phyloP scores from a whole-genome alignment of 768 basidiomycete species.

The Goffeauzyma gilvescens region DNA sequence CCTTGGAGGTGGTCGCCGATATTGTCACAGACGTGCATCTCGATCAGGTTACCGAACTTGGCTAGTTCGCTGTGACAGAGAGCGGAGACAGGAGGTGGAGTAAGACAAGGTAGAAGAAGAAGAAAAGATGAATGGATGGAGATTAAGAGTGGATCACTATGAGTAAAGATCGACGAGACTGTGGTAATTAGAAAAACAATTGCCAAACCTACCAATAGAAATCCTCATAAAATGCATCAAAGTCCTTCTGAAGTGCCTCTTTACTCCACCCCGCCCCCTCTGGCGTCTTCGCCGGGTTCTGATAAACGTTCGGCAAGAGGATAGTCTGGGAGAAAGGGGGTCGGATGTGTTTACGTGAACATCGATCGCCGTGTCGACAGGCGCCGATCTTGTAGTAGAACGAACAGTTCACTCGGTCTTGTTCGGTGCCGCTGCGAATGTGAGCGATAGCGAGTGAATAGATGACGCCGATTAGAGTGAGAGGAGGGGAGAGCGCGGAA shows the following conservation, averaged over 20 bases:
- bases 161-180: background rate
- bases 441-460: slow-evolving; percentile 3
- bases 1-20: slow-evolving; percentile 98
- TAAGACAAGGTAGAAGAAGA: background rate
- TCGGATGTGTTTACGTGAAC: slow-evolving; percentile 93
- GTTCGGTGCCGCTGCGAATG: slow-evolving; percentile 33
- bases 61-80: slow-evolving; percentile 44
- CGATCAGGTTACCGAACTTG: slow-evolving; percentile 86
- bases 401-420: slow-evolving; percentile 80
- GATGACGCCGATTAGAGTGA: background rate
- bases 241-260: slow-evolving; percentile 39
- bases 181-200: background rate
- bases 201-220: slow-evolving; percentile 46
- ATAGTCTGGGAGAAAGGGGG: slow-evolving; percentile 96
- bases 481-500: background rate
- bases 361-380: slow-evolving; percentile 92
- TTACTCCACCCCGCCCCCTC: slow-evolving; percentile 47
- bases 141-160: background rate
- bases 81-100: background rate
- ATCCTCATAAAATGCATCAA: slow-evolving; percentile 45
- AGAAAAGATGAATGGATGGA: background rate
- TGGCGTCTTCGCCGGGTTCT: slow-evolving; percentile 72
- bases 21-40: slow-evolving; percentile 97
- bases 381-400: slow-evolving; percentile 99
- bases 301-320: slow-evolving; percentile 87